Evolutionary conservation across 495 filamentous ascomycete genomes (phyloP).

Genomic region (Cercophora sp.): DNA sequence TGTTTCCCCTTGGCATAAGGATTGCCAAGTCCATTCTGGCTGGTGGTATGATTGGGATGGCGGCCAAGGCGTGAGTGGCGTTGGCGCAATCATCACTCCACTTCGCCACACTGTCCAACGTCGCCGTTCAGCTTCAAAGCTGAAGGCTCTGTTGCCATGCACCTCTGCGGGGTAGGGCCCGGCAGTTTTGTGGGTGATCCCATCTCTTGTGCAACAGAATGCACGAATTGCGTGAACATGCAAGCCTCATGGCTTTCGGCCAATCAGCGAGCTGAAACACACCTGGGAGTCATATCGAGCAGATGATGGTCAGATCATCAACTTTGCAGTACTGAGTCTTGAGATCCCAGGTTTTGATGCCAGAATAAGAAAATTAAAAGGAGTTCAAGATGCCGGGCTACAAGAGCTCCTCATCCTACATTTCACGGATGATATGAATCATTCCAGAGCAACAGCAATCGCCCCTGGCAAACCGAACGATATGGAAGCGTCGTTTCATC

Average conservation of each 20-base stretch:
- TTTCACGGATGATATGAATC: background rate
- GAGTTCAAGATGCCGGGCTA: background rate
- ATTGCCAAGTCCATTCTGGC: too few relatives aligned
- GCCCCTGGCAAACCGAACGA: background rate
- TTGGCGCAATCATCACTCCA: background rate
- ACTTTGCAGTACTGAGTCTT: background rate
- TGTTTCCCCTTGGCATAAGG: too few relatives aligned
- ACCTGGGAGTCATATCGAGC: background rate
- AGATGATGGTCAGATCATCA: background rate
- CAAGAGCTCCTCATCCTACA: background rate
- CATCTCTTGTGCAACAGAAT: background rate
- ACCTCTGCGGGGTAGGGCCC: background rate
- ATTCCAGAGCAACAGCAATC: background rate
- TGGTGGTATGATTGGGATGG: background rate
- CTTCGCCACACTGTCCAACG: background rate
- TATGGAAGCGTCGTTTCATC: background rate
- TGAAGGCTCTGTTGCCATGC: background rate
- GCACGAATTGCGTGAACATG: background rate
- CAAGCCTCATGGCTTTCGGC: background rate
- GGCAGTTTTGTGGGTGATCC: background rate
- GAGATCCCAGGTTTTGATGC: background rate
- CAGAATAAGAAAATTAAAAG: background rate
- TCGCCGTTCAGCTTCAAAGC: background rate
- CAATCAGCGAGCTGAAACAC: background rate
- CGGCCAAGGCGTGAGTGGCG: background rate